Evolutionary conservation across 2,329 filamentous ascomycete species (phyloP).

Genomic region (Chlorencoelia australis): DNA sequence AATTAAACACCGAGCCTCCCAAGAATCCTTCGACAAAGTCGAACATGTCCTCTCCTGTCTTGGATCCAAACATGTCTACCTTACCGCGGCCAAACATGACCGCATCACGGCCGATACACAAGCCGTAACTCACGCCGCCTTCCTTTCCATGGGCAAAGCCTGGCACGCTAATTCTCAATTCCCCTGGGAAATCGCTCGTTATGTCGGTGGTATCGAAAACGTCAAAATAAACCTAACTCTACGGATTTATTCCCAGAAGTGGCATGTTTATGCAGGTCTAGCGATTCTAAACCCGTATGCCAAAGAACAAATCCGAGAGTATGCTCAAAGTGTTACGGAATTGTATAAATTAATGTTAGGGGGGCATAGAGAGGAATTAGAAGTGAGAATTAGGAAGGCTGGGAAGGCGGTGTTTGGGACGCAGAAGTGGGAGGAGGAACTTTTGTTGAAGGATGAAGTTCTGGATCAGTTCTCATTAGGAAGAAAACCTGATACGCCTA

Average conservation of each 20-base stretch:
- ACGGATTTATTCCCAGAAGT: conserved; percentile 96
- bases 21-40: conserved; percentile 67
- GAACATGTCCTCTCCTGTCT: conserved; percentile 75
- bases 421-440: conserved; percentile 42
- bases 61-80: conserved; percentile 74
- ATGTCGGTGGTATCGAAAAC: conserved; percentile 95
- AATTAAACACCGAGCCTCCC: conserved; percentile 83
- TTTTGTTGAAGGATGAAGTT: conserved; percentile 66
- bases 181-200: conserved; percentile 92
- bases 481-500: conserved; percentile 41
- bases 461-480: conserved; percentile 84
- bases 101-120: conserved; percentile 97
- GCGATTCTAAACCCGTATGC: conserved; percentile 94
- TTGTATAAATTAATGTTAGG: conserved; percentile 96
- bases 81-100: conserved; percentile 82
- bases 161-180: conserved; percentile 95
- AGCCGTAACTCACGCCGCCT: conserved; percentile 94
- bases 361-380: conserved; percentile 66
- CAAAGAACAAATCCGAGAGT: conserved; percentile 85
- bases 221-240: conserved; percentile 98
- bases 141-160: conserved; percentile 93
- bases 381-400: conserved; percentile 66
- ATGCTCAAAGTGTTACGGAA: conserved; percentile 83
- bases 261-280: conserved; percentile 97
- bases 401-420: conserved; percentile 59